A percentile compares a stretch with the other conserved stretches of the same genome.
These are phyloP conservation scores for Beverwykella pulmonaria DNA, from an alignment of 495 filamentous ascomycete genomes.

Conservation along the genomic window DNA sequence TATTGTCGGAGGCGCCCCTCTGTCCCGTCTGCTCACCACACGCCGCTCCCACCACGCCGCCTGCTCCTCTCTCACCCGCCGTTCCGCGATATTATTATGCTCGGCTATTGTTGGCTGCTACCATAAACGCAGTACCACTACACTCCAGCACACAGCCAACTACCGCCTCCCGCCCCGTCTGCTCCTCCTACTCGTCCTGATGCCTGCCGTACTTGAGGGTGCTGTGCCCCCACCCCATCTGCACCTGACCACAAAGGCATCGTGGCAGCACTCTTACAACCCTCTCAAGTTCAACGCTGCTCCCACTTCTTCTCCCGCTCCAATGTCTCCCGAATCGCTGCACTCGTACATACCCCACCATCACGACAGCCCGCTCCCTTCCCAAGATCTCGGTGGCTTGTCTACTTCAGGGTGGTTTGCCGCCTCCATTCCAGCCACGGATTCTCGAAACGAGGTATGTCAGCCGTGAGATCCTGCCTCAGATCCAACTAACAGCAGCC, in stretches of 20 bases:
- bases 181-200: slow-evolving; percentile 14
- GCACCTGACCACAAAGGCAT: slow-evolving; percentile 27
- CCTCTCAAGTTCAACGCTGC: slow-evolving; percentile 12
- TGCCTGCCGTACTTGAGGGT: slow-evolving; percentile 37
- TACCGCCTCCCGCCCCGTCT: neutral
- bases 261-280: slow-evolving; percentile 24
- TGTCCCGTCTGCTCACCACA: neutral
- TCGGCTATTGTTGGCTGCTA: slow-evolving; percentile 24
- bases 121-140: slow-evolving; percentile 18
- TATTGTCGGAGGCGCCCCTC: slow-evolving; percentile 23
- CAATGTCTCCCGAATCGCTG: slow-evolving; percentile 34
- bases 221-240: slow-evolving; percentile 40
- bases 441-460: slow-evolving; percentile 30
- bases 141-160: slow-evolving; percentile 2
- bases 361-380: slow-evolving; percentile 29
- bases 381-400: slow-evolving; percentile 24
- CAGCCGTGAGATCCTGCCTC: slow-evolving; percentile 12
- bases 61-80: neutral
- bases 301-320: slow-evolving; percentile 27
- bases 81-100: slow-evolving; percentile 10
- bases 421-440: slow-evolving; percentile 32
- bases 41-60: neutral
- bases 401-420: slow-evolving; percentile 34
- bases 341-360: slow-evolving; percentile 33
- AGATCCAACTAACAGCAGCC: slow-evolving; percentile 5